Evolutionary conservation across 805 yeast genomes (phyloP), one percentile per base, ranked within the genome.

Genomic region (Candida loeiensis): DNA sequence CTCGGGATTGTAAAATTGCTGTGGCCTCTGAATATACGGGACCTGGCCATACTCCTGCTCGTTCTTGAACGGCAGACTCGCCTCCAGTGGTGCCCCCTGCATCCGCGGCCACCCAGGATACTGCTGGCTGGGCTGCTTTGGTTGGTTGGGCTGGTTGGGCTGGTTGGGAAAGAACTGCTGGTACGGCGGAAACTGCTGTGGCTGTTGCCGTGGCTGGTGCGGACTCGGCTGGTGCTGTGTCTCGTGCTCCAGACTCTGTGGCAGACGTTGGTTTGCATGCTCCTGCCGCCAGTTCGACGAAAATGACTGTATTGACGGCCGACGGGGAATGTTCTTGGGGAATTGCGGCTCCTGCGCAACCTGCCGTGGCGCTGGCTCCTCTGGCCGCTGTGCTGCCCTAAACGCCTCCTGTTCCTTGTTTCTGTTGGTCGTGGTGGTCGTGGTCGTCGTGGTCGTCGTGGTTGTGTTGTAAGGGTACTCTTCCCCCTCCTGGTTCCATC

Each of bases 401-500:
- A 11, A 12, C 27, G 32, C 28, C 9, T 32, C 17, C 24, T 20
- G 17, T 18, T 21, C 18, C 4, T 35, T 34, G 19, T 36, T 26
- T 27, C 30, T 33, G 9, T 27, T 35, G 12, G 44, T 43, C 6
- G 47, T 43, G 2, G 51, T 45, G 7, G 50, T 45, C 22, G 53
- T 44, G 4, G 50, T 40, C 6, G 49, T 44, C 2, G 53, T 44
- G 2, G 53, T 41, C 3, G 50, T 47, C 27, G 46, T 45, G 20
- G 50, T 38, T 2, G 48, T 37, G 22, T 39, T 40, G 31, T 31
- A 36, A 4, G 47, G 48, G 33, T 21, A 28, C 7, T 30, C 16
- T 14, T 20, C 20, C 20, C 22, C 27, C 17, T 17, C 18, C 20
- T 13, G 14, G 20, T 20, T 27, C 41, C 17, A 32, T 6, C 13